Evolutionary conservation across 169 alveolate genomes (phyloP), one percentile per base, ranked within the genome.

Genomic region (Babesia gibsoni): DNA sequence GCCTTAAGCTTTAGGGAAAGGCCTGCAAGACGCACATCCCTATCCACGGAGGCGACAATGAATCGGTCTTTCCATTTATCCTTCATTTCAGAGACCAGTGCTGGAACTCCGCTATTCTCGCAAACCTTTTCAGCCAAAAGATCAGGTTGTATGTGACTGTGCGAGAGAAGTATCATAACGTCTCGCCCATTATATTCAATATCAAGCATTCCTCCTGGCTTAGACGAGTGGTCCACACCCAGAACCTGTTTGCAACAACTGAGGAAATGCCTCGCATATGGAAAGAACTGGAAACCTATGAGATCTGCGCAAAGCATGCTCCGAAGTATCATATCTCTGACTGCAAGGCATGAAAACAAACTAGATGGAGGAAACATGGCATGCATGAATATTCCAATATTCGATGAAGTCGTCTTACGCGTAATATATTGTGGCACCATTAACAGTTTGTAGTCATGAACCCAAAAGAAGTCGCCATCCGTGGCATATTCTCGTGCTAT

Each of bases 271-370:
- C 93, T 73, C 16, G 97, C 95, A 73, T 94, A 95, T 66, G 94
- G 98, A 77, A 92, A 96, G 36, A 89, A 80, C 72, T 96, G 99
- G 77, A 94, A 96, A 0, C 98, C 99, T 14, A 96, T 89, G 65
- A 95, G 61, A 81, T 94, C 96, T 65, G 98, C 95, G 66, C 94
- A 84, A 36, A 96, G 88, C 89, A 95, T 78, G 43, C 97, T 91
- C 41, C 95, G 87, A n/a, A 96, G 65, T 4, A 95, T 65, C 54
- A 94, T 97, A 48, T 90, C 96, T 53, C 98, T 73, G 65, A 88
- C 94, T 3, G 97, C 95, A 43, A 93, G 83, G 43, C 93, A 90
- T 50, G 94, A 74, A 64, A 88, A 95, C 22, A 95, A 68, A 57
- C 92, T 98, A 61, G 77, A 69, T 3, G 97, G 88, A 16, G 99